A percentile compares a stretch with the other conserved stretches of the same genome.
phyloP scores from a whole-genome alignment of 139 green algal genomes.

The Asterochloris erici region DNA sequence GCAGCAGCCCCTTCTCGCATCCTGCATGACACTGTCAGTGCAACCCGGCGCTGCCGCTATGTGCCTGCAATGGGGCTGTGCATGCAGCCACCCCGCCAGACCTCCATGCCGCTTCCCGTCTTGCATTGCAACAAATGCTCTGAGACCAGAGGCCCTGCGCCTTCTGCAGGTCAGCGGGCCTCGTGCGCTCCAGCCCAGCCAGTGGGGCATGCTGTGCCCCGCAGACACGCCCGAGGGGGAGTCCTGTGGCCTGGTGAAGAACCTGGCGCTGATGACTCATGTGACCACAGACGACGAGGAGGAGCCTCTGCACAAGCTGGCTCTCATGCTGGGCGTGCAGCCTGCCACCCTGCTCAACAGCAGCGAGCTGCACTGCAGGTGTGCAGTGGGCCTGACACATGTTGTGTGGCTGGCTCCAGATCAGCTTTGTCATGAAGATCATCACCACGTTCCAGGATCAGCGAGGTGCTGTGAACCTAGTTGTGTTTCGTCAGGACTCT shows the following conservation, averaged over 20 bases:
- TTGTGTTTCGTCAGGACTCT: too few relatives aligned
- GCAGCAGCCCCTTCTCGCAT: background rate
- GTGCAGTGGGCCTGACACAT: background rate
- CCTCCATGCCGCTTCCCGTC: background rate
- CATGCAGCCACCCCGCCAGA: background rate
- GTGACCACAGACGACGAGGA: slow-evolving; percentile 92
- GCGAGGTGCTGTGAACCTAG: too few relatives aligned
- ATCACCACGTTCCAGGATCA: too few relatives aligned
- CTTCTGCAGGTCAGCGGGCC: slow-evolving; percentile 68
- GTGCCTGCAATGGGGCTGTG: background rate
- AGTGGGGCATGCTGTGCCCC: slow-evolving; percentile 99
- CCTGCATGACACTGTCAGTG: background rate
- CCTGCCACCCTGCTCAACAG: slow-evolving; percentile 54
- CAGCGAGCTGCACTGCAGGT: slow-evolving; percentile 68
- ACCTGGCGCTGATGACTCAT: slow-evolving; percentile 98
- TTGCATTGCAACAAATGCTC: background rate
- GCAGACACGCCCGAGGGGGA: slow-evolving; percentile 97
- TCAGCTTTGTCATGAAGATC: too few relatives aligned
- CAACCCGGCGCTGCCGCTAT: background rate
- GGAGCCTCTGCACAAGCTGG: slow-evolving; percentile 53
- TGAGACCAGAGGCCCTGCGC: background rate
- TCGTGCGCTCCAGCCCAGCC: slow-evolving; percentile 85
- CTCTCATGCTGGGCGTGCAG: slow-evolving; percentile 74
- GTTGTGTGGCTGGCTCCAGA: too few relatives aligned
- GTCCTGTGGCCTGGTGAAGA: slow-evolving; percentile 97